These are phyloP conservation scores for Gillenia trifoliata DNA, from an alignment of 306 rosid genomes.

Conservation along the genomic window DNA sequence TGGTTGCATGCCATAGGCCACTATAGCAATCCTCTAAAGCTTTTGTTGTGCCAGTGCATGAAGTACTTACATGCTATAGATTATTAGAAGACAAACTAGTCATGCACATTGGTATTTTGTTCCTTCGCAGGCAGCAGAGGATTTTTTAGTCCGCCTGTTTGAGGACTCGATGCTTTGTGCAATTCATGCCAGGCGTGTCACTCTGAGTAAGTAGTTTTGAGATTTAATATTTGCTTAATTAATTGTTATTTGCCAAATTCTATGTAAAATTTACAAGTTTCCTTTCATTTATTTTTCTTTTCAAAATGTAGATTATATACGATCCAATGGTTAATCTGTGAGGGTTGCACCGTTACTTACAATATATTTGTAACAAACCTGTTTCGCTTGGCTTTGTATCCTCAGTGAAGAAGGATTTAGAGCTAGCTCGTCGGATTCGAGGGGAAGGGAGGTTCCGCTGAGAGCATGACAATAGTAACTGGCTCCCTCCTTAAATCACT, in stretches of 20 bases:
- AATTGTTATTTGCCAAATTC: background rate
- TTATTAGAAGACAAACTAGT: background rate
- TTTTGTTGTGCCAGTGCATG: background rate
- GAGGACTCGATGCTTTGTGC: constrained; percentile 84
- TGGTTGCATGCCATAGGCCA: background rate
- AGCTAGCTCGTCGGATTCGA: constrained; percentile 81
- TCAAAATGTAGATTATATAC: too few relatives aligned
- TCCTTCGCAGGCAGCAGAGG: constrained; percentile 73
- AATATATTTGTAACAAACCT: too few relatives aligned
- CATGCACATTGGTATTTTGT: background rate
- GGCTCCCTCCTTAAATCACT: background rate
- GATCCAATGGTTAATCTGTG: too few relatives aligned
- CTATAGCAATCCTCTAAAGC: background rate
- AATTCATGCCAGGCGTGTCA: constrained; percentile 86
- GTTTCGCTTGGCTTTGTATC: constrained; percentile 19
- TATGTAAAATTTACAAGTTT: constrained; percentile 9
- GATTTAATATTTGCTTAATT: background rate
- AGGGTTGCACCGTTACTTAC: too few relatives aligned
- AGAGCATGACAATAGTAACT: background rate
- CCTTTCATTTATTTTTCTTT: too few relatives aligned
- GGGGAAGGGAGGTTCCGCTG: constrained; percentile 70
- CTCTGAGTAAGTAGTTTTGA: constrained; percentile 68
- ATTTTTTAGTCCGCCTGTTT: constrained; percentile 59
- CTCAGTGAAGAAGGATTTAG: constrained; percentile 85
- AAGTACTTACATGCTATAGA: background rate